Evolutionary conservation across 352 stramenopile species (phyloP).

Genomic region (Phytophthora vignae): DNA sequence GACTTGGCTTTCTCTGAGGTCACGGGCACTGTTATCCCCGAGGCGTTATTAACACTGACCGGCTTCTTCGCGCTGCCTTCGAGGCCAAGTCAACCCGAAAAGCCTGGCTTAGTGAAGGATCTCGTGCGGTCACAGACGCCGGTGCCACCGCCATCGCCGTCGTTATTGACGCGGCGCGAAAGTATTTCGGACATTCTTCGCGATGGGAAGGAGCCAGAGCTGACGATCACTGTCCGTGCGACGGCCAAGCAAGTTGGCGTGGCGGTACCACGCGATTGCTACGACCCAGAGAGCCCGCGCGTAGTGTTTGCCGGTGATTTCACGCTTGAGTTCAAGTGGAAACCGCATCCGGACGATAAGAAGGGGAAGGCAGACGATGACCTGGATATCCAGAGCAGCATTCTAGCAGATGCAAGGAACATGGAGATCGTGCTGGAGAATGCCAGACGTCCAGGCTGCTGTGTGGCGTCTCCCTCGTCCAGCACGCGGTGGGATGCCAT

Average conservation of each 20-base stretch:
- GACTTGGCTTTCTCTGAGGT: conserved; percentile 60
- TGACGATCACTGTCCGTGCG: conserved; percentile 57
- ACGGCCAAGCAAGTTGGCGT: conserved; percentile 59
- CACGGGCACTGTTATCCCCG: conserved; percentile 61
- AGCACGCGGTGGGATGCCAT: conserved; percentile 34
- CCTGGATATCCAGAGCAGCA: conserved; percentile 77
- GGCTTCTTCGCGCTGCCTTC: conserved; percentile 67
- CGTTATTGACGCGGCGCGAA: conserved; percentile 41
- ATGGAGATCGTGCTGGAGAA: conserved; percentile 77
- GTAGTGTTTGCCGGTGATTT: conserved; percentile 71
- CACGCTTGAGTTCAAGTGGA: conserved; percentile 59
- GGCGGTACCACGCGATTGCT: conserved; percentile 64
- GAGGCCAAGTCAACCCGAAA: conserved; percentile 13
- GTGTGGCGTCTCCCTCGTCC: conserved; percentile 40
- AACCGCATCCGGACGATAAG: conserved; percentile 34
- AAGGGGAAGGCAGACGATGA: conserved; percentile 36
- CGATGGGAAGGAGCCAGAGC: conserved; percentile 50
- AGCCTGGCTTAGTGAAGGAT: conserved; percentile 8
- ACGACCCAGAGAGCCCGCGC: conserved; percentile 45
- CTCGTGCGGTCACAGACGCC: conserved; percentile 7
- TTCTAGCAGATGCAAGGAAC: conserved; percentile 62
- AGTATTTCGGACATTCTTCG: conserved; percentile 66
- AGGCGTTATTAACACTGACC: conserved; percentile 50
- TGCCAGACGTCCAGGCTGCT: conserved; percentile 73
- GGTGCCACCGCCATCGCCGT: conserved; percentile 21